Conservation (phyloP, 1,284 basidiomycete species). For the Trametes pubescens region DNA sequence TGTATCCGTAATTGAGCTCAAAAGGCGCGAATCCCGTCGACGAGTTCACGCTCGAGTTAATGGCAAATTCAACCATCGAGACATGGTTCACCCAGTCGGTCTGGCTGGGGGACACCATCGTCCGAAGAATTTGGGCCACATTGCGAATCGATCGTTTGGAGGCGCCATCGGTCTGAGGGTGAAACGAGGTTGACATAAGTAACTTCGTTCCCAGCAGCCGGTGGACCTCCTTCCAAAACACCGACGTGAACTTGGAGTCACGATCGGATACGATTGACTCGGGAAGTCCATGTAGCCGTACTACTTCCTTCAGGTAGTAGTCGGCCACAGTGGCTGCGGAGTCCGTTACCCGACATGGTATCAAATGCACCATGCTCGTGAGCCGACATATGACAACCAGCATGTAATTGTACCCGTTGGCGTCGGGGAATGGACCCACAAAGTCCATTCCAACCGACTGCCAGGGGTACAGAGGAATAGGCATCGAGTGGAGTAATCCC, state of each 20-base stretch:
- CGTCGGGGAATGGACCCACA: too few species aligned
- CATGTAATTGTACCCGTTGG: too few species aligned
- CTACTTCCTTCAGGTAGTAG: too few species aligned
- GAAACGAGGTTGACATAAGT: constrained; percentile 43
- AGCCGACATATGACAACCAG: too few species aligned
- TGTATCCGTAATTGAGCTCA: constrained; percentile 46
- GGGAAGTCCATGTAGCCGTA: constrained; percentile 37
- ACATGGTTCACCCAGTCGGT: constrained; percentile 44
- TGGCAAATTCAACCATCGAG: constrained; percentile 45
- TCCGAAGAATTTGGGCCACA: constrained; percentile 39
- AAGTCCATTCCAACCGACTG: too few species aligned
- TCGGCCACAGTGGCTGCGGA: too few species aligned
- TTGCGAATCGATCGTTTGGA: constrained; percentile 40
- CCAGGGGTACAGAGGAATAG: too few species aligned
- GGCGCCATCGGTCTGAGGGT: constrained; percentile 34
- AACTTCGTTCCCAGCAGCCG: constrained; percentile 41
- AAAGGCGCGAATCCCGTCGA: constrained; percentile 48
- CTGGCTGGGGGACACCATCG: constrained; percentile 42
- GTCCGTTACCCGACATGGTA: too few species aligned
- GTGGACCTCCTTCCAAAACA: constrained; percentile 46
- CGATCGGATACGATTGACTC: constrained; percentile 11
- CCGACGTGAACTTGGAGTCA: constrained; percentile 46
- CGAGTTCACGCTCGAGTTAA: constrained; percentile 43
- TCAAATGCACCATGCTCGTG: too few species aligned
- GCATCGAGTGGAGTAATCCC: too few species aligned